phyloP scores from a whole-genome alignment of 352 stramenopile genomes.

The Phytophthora pistaciae region DNA sequence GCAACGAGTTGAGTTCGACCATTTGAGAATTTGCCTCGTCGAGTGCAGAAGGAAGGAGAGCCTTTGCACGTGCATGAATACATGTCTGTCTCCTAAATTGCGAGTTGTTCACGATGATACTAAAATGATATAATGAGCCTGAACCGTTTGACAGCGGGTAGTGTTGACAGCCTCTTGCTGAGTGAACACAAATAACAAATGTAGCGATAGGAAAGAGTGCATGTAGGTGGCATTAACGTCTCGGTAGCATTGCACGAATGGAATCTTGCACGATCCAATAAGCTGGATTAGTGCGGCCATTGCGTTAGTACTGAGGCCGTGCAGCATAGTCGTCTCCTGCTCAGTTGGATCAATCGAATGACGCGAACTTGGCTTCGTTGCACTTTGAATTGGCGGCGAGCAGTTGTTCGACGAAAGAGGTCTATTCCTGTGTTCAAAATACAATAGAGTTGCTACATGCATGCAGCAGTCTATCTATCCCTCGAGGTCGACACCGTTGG shows the following conservation, averaged over 20 bases:
- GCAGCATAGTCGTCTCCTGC: neutral
- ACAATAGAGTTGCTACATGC: neutral
- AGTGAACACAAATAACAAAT: conserved; percentile 52
- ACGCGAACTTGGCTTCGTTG: neutral
- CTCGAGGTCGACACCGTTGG: conserved; percentile 31
- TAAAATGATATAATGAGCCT: conserved; percentile 87
- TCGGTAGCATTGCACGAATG: neutral
- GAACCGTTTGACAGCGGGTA: conserved; percentile 52
- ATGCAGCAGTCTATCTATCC: conserved; percentile 17
- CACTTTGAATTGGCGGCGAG: too few relatives aligned
- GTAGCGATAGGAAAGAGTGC: conserved; percentile 2
- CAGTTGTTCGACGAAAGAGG: neutral
- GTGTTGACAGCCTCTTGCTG: conserved; percentile 74
- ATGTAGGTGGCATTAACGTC: neutral
- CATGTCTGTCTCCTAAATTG: conserved; percentile 14
- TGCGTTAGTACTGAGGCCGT: neutral
- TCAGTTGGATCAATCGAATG: neutral
- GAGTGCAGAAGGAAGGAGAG: neutral
- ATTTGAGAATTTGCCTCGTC: conserved; percentile 30
- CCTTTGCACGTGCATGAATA: neutral
- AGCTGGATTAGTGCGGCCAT: neutral
- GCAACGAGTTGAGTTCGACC: neutral
- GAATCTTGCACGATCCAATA: neutral
- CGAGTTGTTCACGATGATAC: conserved; percentile 66
- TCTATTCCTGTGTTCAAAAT: conserved; percentile 4